A percentile compares a stretch with the other conserved stretches of the same genome.
These are phyloP conservation scores for Asclepias syriaca DNA, from an alignment of 257 asterid species.

Conservation along the genomic window DNA sequence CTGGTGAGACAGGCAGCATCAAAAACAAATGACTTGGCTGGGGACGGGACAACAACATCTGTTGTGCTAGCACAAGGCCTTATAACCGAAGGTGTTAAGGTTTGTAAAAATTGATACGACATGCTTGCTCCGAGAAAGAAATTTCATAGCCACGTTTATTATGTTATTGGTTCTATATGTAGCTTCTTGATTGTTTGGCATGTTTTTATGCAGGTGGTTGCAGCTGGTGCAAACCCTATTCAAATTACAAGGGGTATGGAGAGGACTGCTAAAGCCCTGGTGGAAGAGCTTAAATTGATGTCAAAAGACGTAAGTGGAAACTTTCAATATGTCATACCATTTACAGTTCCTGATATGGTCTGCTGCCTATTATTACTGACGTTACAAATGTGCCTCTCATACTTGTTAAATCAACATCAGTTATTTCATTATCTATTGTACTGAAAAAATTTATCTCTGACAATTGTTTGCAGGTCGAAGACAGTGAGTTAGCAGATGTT, in stretches of 20 bases:
- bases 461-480: conserved; percentile 27
- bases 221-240: conserved; percentile 62
- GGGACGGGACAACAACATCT: conserved; percentile 40
- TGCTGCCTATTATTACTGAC: too few species aligned
- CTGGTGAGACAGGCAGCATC: conserved; percentile 43
- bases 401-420: neutral
- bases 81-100: conserved; percentile 39
- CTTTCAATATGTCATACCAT: neutral
- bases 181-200: neutral
- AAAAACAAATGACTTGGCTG: conserved; percentile 39
- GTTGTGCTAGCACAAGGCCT: conserved; percentile 42
- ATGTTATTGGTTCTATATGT: neutral
- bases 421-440: neutral
- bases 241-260: conserved; percentile 57
- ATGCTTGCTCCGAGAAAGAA: neutral
- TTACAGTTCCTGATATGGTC: neutral
- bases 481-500: conserved; percentile 38
- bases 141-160: too few species aligned
- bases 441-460: neutral
- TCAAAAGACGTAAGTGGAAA: conserved; percentile 43
- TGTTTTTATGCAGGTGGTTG: conserved; percentile 39
- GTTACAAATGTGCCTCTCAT: neutral
- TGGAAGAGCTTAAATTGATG: conserved; percentile 43
- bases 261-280: conserved; percentile 46
- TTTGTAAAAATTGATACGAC: conserved; percentile 1